A percentile compares a stretch with the other conserved stretches of the same genome.
Conservation (phyloP, 2,329 filamentous ascomycete genomes). For the Coniochaeta sp. region DNA sequence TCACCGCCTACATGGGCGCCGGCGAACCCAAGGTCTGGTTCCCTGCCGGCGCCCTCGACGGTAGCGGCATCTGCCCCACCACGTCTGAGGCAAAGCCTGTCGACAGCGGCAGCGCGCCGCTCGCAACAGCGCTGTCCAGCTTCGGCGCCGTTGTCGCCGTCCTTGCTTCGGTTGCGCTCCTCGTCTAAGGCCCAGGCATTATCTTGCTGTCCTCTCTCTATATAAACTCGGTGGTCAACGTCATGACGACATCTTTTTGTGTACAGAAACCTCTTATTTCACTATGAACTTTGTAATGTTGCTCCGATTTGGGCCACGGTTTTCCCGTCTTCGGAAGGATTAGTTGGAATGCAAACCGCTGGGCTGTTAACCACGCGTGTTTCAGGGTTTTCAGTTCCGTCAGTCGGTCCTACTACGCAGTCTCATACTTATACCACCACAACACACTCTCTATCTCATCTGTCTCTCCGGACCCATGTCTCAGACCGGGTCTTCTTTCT, state of each 20-base stretch:
- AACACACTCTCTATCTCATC: neutral
- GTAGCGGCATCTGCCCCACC: conserved; percentile 13
- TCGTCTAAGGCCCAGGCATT: neutral
- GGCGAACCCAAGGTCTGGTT: conserved; percentile 17
- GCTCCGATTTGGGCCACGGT: neutral
- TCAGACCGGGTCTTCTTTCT: neutral
- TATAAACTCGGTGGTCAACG: neutral
- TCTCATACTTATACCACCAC: neutral
- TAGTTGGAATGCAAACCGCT: neutral
- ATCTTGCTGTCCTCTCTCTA: neutral
- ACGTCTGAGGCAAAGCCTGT: conserved; percentile 8
- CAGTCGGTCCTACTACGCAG: neutral
- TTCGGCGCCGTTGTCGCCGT: neutral
- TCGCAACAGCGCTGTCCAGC: neutral
- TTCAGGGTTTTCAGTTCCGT: neutral
- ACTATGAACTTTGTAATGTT: conserved; percentile 2
- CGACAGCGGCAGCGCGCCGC: neutral
- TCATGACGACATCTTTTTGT: neutral
- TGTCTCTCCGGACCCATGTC: neutral
- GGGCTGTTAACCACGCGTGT: neutral
- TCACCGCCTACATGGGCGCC: conserved; percentile 14
- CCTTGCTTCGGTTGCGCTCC: neutral
- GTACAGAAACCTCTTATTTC: neutral
- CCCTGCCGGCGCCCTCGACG: conserved; percentile 8
- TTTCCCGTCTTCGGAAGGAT: conserved; percentile 1